phyloP scores from a whole-genome alignment of 1,284 basidiomycete genomes.

The Ustilago tritici region DNA sequence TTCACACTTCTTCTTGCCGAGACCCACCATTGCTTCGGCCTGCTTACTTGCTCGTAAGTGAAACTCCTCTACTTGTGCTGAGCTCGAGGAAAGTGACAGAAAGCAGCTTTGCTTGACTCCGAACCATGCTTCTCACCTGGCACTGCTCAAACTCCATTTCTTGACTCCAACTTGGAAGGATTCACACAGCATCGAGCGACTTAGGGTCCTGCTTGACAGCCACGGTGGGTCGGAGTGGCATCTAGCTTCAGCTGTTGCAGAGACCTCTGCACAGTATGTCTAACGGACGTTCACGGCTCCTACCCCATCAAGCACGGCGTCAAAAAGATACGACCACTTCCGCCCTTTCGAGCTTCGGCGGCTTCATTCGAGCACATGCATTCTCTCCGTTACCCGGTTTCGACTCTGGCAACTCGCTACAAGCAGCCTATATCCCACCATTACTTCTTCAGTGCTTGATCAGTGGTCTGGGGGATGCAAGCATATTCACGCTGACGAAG shows the following conservation, averaged over 20 bases:
- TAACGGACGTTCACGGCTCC: slow-evolving; percentile 18
- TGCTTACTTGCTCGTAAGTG: no score
- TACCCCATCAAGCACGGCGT: slow-evolving; percentile 3
- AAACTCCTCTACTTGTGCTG: background rate
- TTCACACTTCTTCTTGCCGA: no score
- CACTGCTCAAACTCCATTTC: background rate
- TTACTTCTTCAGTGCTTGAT: slow-evolving; percentile 48
- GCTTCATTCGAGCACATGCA: slow-evolving; percentile 20
- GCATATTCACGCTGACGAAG: slow-evolving; percentile 30
- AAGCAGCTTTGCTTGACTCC: background rate
- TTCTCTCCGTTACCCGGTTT: slow-evolving; percentile 21
- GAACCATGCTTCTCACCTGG: background rate
- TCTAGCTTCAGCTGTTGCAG: background rate
- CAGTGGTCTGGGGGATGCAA: slow-evolving; percentile 42
- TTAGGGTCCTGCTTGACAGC: background rate
- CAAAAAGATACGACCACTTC: background rate
- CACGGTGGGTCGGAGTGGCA: background rate
- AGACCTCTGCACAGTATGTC: background rate
- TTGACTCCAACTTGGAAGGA: background rate
- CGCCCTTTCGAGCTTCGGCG: background rate
- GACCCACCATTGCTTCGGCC: no score
- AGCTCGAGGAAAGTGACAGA: background rate
- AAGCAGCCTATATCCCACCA: slow-evolving; percentile 26
- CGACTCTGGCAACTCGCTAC: slow-evolving; percentile 15
- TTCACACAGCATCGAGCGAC: background rate